Conservation (phyloP, 2,329 filamentous ascomycete genomes). For the Diaporthe eres region DNA sequence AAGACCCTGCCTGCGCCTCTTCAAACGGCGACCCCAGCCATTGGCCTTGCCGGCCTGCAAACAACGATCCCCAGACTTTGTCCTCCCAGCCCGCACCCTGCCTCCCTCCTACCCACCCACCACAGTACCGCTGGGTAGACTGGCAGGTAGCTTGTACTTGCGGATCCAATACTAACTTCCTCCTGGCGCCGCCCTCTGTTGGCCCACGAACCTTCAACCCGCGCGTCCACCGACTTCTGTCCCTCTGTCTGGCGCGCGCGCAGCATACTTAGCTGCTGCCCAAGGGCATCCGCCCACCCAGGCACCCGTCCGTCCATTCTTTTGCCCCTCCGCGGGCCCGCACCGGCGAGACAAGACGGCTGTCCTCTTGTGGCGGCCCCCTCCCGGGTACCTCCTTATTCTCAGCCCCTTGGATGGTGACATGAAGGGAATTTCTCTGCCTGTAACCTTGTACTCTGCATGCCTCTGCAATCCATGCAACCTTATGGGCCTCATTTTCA, state of each 20-base stretch:
- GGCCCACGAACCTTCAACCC: slow-evolving; percentile 26
- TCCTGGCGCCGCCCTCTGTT: slow-evolving; percentile 28
- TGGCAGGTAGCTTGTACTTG: slow-evolving; percentile 13
- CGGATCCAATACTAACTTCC: neutral
- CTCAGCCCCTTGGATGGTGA: slow-evolving; percentile 23
- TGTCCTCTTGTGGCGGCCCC: slow-evolving; percentile 23
- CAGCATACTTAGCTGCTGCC: neutral
- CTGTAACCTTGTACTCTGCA: slow-evolving; percentile 31
- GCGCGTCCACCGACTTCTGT: neutral
- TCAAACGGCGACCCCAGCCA: slow-evolving; percentile 25
- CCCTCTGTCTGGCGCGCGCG: neutral
- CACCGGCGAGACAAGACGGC: slow-evolving; percentile 16
- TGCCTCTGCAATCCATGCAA: slow-evolving; percentile 34
- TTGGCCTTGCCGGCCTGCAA: slow-evolving; percentile 30
- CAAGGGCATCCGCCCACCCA: slow-evolving; percentile 3
- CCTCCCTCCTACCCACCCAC: neutral
- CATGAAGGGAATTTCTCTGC: slow-evolving; percentile 10
- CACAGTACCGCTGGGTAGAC: neutral
- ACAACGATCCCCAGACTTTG: slow-evolving; percentile 36
- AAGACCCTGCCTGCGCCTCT: slow-evolving; percentile 36
- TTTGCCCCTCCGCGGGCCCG: neutral
- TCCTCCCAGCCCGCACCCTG: slow-evolving; percentile 16
- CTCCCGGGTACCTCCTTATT: slow-evolving; percentile 19
- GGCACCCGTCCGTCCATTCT: slow-evolving; percentile 2
- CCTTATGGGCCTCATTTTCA: slow-evolving; percentile 40